Conservation (phyloP, 2,329 filamentous ascomycete genomes). For the Calcarisporium arbuscula region DNA sequence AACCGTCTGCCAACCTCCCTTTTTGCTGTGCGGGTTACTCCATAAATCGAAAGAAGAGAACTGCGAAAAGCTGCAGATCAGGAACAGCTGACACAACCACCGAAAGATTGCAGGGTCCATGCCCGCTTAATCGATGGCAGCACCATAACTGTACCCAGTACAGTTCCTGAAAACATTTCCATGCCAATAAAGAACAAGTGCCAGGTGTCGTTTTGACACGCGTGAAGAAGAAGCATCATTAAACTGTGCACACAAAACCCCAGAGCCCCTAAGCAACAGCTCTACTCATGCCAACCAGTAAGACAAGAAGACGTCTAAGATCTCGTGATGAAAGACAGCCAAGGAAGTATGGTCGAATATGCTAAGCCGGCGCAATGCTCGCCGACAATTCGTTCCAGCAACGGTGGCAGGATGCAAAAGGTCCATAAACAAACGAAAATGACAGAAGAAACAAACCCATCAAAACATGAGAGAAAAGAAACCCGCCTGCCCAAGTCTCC, state of each 20-base stretch:
- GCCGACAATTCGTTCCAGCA: neutral
- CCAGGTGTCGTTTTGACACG: no score
- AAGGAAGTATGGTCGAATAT: constrained; percentile 8
- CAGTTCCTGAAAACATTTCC: no score
- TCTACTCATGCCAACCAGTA: constrained; percentile 14
- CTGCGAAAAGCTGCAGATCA: no score
- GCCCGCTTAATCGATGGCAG: no score
- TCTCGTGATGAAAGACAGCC: constrained; percentile 10
- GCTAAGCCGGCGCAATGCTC: constrained; percentile 7
- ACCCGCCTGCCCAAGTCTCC: constrained; percentile 9
- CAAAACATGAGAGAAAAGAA: constrained; percentile 4
- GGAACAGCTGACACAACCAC: no score
- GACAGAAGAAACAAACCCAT: constrained; percentile 5
- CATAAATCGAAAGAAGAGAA: no score
- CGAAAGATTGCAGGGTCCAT: no score
- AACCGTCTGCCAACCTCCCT: no score
- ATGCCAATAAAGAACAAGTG: no score
- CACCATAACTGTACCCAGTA: no score
- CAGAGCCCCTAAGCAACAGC: constrained; percentile 3
- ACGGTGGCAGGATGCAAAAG: constrained; percentile 8
- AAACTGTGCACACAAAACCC: constrained; percentile 13
- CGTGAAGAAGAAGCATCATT: constrained; percentile 12
- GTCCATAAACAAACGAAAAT: constrained; percentile 10
- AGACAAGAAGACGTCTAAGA: constrained; percentile 12
- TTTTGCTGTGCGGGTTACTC: no score